Evolutionary conservation across 345 rosid species (phyloP), one percentile per base, ranked within the genome.

Genomic region (Gynandropsis gynandra): DNA sequence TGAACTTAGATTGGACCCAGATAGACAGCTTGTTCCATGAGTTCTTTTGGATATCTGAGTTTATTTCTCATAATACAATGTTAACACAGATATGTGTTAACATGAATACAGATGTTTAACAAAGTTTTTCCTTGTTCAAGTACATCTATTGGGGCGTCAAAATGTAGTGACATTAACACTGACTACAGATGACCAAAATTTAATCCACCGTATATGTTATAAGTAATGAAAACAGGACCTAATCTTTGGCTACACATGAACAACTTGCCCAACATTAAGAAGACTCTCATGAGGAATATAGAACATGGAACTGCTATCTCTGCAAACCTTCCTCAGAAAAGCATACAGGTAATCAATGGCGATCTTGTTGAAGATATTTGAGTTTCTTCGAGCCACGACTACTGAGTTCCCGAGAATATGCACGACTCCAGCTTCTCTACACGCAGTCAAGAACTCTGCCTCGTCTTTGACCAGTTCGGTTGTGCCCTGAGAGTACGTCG

Each of bases 321-420:
- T 80, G 63, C 92, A 83, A 5, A 83, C 71, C 81, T 83, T 83
- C 78, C 87, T 74, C 44, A 83, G 80, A 68, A 80, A 80, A n/a
- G 87, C 85, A 65, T 83, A 83, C 32, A 80, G 27, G 48, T 80
- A 83, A 63, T 80, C 87, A 16, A 80, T 71, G 6, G 78, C 76
- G 49, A 80, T 72, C 73, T 67, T 83, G 75, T 78, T 74, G 70
- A 74, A 76, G 56, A 83, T 72, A 52, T 66, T 72, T 4, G 92
- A 74, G 33, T 72, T 82, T 52, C 77, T 76, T 42, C 85, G 78
- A 34, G 92, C 82, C 33, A 74, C 64, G 38, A 83, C 61, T 57
- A 74, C 74, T 0, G 92, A 80, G 67, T 78, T 83, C 19, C 92
- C 92, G 57, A 83, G 65, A 61, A 83, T 80, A 52, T 83, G 87